Evolutionary conservation across 129 eudicot genomes (phyloP).

Genomic region (Silybum marianum): DNA sequence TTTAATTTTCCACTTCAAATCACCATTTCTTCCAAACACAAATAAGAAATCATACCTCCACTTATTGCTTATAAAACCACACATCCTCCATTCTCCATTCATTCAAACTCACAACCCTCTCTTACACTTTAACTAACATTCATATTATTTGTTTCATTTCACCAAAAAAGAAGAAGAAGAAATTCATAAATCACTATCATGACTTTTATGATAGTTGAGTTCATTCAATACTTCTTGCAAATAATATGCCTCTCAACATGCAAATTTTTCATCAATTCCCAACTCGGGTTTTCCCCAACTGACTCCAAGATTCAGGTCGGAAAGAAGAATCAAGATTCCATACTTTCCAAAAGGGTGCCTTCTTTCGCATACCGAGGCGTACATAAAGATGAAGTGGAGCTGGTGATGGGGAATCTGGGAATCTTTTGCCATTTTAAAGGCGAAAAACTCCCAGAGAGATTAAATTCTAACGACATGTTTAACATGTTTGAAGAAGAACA

Average conservation of each 20-base stretch:
- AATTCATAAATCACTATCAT: neutral
- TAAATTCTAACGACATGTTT: conserved; percentile 40
- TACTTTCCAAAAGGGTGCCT: conserved; percentile 21
- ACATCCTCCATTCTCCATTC: neutral
- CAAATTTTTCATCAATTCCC: conserved; percentile 23
- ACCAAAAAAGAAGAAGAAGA: too few relatives aligned
- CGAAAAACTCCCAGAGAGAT: conserved; percentile 35
- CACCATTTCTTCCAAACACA: conserved; percentile 16
- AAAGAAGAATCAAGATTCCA: conserved; percentile 27
- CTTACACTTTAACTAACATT: neutral
- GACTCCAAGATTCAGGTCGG: conserved; percentile 27
- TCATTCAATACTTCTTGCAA: conserved; percentile 37
- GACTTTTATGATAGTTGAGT: conserved; percentile 35
- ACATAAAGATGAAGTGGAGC: conserved; percentile 34
- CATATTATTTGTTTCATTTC: conserved; percentile 23
- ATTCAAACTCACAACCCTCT: conserved; percentile 17
- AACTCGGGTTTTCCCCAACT: conserved; percentile 1
- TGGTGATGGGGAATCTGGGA: conserved; percentile 47
- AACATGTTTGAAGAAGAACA: conserved; percentile 58
- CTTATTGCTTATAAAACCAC: conserved; percentile 21
- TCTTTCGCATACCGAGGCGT: conserved; percentile 19
- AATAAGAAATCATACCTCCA: neutral
- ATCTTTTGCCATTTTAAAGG: conserved; percentile 28
- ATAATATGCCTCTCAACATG: conserved; percentile 23
- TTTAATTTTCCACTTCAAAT: conserved; percentile 10